phyloP scores from a whole-genome alignment of 805 yeast species.

The Yarrowia keelungensis region DNA sequence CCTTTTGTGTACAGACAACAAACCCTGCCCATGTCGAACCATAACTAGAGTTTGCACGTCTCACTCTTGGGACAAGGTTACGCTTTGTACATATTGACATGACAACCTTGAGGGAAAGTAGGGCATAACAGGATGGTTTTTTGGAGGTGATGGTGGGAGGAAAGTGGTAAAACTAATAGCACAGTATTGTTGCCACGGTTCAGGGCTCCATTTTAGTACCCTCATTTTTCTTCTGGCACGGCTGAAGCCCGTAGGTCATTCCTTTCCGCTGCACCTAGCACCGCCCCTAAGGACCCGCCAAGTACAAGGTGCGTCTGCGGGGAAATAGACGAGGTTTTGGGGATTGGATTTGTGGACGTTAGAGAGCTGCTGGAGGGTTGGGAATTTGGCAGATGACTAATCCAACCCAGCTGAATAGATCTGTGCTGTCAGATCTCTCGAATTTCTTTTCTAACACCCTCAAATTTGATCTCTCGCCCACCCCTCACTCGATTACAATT shows the following conservation, averaged over 20 bases:
- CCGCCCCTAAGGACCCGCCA: constrained; percentile 33
- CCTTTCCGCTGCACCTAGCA: not conserved
- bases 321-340: not conserved
- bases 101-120: not conserved
- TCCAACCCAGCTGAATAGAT: not conserved
- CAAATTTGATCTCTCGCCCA: not conserved
- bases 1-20: constrained; percentile 17
- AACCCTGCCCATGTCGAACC: constrained; percentile 38
- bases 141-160: too few species aligned
- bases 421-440: not conserved
- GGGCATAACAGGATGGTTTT: too few species aligned
- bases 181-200: not conserved
- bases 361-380: too few species aligned
- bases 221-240: not conserved
- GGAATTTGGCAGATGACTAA: too few species aligned
- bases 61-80: constrained; percentile 11
- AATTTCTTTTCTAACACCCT: not conserved
- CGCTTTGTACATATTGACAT: constrained; percentile 14
- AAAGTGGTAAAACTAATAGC: not conserved
- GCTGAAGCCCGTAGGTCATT: not conserved
- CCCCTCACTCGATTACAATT: not conserved
- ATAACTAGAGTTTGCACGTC: constrained; percentile 11
- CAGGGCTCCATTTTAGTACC: not conserved
- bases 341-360: too few species aligned
- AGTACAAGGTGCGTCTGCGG: constrained; percentile 26